These are phyloP conservation scores for Paramecium sexaurelia DNA, from an alignment of 73 alveolate genomes.

Conservation along the genomic window DNA sequence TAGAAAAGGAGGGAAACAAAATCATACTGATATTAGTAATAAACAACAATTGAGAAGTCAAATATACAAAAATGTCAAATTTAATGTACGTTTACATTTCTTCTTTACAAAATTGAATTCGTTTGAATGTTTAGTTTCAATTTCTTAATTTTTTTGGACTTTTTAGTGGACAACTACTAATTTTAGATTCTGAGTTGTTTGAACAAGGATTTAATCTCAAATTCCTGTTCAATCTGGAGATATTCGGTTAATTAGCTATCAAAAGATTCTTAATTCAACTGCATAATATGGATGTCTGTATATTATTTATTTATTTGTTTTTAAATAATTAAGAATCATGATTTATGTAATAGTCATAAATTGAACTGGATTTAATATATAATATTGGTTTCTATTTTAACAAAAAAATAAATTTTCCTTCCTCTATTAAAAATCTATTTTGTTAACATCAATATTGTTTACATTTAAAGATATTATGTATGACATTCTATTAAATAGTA, in stretches of 20 bases:
- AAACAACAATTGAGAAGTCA: neutral
- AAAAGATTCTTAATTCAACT: neutral
- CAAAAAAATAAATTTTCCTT: neutral
- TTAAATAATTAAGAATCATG: constrained; percentile 1
- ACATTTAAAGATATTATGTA: neutral
- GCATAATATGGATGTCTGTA: neutral
- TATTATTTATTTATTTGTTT: constrained; percentile 1
- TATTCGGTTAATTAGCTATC: neutral
- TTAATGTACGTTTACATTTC: neutral
- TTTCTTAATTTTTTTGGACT: neutral
- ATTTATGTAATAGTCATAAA: neutral
- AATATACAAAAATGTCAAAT: neutral
- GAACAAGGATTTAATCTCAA: constrained; percentile 5
- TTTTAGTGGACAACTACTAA: neutral
- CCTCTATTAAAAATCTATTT: neutral
- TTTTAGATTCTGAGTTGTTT: neutral
- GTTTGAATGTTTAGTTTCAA: neutral
- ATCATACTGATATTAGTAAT: neutral
- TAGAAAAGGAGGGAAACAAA: neutral
- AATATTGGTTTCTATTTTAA: neutral
- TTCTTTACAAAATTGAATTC: neutral
- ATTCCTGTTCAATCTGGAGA: neutral
- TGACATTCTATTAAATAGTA: neutral
- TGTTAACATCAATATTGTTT: neutral
- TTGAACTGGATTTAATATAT: constrained; percentile 8